Evolutionary conservation across 495 filamentous ascomycete genomes (phyloP).

Genomic region (Penicillium coprophilum): DNA sequence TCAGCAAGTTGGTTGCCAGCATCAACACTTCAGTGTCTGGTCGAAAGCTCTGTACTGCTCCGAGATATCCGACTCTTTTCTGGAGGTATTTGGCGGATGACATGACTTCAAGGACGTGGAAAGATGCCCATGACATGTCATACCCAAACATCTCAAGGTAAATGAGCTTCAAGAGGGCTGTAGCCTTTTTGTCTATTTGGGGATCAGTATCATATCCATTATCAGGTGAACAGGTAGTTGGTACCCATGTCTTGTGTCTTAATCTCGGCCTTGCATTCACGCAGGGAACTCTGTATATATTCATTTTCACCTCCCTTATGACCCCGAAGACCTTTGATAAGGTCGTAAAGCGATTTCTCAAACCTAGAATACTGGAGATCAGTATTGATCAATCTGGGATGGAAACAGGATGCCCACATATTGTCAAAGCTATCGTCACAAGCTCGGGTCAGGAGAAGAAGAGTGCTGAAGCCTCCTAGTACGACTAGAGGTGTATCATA

Average conservation of each 20-base stretch:
- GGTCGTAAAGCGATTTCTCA: slow-evolving; percentile 98
- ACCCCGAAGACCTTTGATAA: slow-evolving; percentile 90
- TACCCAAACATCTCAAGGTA: slow-evolving; percentile 99
- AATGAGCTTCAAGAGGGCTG: slow-evolving; percentile 88
- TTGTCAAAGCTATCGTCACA: slow-evolving; percentile 2
- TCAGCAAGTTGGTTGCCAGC: slow-evolving; percentile 94
- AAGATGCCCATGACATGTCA: slow-evolving; percentile 99
- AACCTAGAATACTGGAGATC: slow-evolving; percentile 61
- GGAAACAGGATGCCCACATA: slow-evolving; percentile 15
- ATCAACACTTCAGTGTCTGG: slow-evolving; percentile 95
- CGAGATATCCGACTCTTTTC: slow-evolving; percentile 95
- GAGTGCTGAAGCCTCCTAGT: neutral
- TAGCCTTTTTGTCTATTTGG: slow-evolving; percentile 82
- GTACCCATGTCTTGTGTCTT: slow-evolving; percentile 86
- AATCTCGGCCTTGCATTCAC: slow-evolving; percentile 92
- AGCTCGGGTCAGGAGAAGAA: neutral
- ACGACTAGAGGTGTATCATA: neutral
- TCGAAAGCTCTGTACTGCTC: slow-evolving; percentile 92
- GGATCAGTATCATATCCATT: slow-evolving; percentile 24
- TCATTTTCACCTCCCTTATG: slow-evolving; percentile 92
- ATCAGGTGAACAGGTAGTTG: neutral
- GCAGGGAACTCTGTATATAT: slow-evolving; percentile 85
- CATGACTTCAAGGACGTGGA: slow-evolving; percentile 98
- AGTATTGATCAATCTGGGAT: neutral
- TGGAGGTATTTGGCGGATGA: slow-evolving; percentile 89